Conservation (phyloP, 768 basidiomycete genomes). For the Cystobasidium tubakii region DNA sequence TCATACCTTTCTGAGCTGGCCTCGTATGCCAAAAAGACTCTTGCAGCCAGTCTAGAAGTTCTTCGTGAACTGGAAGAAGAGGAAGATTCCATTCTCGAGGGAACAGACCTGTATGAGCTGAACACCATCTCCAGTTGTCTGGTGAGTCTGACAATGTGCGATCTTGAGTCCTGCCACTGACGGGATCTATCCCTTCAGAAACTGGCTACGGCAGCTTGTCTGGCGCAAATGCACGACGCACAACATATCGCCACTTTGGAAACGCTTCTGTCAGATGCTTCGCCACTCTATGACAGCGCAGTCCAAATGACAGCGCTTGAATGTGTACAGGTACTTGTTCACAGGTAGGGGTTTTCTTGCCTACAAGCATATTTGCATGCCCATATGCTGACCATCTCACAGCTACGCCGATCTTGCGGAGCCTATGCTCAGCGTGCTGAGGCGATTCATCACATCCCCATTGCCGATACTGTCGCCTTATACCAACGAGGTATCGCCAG, state of each 20-base stretch:
- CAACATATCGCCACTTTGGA: constrained; percentile 1
- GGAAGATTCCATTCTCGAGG: background rate
- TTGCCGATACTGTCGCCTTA: constrained; percentile 81
- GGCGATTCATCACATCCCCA: constrained; percentile 81
- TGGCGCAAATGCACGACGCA: background rate
- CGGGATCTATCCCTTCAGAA: background rate
- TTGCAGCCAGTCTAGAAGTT: background rate
- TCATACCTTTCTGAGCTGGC: background rate
- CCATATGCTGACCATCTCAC: background rate
- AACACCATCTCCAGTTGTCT: background rate
- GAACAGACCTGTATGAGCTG: constrained; percentile 18
- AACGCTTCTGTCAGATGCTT: constrained; percentile 66
- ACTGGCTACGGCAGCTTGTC: background rate
- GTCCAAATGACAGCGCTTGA: constrained; percentile 86
- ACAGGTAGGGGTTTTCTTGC: constrained; percentile 57
- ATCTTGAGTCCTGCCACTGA: background rate
- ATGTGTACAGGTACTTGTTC: constrained; percentile 73
- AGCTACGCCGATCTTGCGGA: constrained; percentile 73
- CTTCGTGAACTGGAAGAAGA: background rate
- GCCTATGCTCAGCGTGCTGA: constrained; percentile 68
- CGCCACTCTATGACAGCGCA: constrained; percentile 72
- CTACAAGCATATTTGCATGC: background rate
- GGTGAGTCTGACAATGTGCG: background rate
- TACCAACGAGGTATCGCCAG: constrained; percentile 69
- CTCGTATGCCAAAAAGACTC: background rate